phyloP scores from a whole-genome alignment of 192 early-diverging fungal species.

The Podila horticola region DNA sequence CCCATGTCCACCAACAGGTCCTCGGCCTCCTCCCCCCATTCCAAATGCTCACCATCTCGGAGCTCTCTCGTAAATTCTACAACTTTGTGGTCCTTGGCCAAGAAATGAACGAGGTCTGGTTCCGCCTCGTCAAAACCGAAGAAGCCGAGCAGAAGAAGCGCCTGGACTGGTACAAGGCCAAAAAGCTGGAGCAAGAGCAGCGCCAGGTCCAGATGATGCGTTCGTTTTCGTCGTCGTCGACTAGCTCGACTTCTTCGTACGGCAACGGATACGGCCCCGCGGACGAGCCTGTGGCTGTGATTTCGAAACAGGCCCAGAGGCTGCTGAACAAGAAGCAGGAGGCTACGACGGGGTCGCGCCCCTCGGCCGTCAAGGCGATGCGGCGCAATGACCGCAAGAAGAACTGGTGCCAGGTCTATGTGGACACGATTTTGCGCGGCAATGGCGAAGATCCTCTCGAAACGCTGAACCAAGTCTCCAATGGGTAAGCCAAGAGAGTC shows the following conservation, averaged over 20 bases:
- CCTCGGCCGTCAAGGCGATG: slow-evolving; percentile 30
- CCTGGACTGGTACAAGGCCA: slow-evolving; percentile 36
- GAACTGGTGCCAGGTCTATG: slow-evolving; percentile 52
- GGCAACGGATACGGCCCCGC: slow-evolving; percentile 4
- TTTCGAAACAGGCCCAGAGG: slow-evolving; percentile 44
- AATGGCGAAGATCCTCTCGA: slow-evolving; percentile 26
- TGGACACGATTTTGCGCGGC: slow-evolving; percentile 44
- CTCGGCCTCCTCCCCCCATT: slow-evolving; percentile 32
- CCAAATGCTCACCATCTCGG: slow-evolving; percentile 47
- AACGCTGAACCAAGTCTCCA: slow-evolving; percentile 19
- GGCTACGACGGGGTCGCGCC: slow-evolving; percentile 5
- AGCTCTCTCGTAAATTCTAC: slow-evolving; percentile 49
- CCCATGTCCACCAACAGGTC: slow-evolving; percentile 34
- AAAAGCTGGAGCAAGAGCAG: slow-evolving; percentile 39
- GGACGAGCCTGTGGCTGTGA: slow-evolving; percentile 5
- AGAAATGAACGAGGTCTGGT: slow-evolving; percentile 55
- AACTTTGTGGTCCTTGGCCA: slow-evolving; percentile 44
- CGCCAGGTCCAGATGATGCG: slow-evolving; percentile 43
- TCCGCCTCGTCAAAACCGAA: slow-evolving; percentile 39
- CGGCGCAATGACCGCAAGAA: slow-evolving; percentile 35
- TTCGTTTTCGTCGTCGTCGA: slow-evolving; percentile 27
- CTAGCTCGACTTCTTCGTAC: slow-evolving; percentile 15
- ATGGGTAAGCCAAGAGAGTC: slow-evolving; percentile 15
- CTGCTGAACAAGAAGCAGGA: slow-evolving; percentile 41
- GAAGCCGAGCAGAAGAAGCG: slow-evolving; percentile 46